These are phyloP conservation scores for Rutstroemia sp. DNA, from an alignment of 2,329 filamentous ascomycete genomes.

Conservation along the genomic window DNA sequence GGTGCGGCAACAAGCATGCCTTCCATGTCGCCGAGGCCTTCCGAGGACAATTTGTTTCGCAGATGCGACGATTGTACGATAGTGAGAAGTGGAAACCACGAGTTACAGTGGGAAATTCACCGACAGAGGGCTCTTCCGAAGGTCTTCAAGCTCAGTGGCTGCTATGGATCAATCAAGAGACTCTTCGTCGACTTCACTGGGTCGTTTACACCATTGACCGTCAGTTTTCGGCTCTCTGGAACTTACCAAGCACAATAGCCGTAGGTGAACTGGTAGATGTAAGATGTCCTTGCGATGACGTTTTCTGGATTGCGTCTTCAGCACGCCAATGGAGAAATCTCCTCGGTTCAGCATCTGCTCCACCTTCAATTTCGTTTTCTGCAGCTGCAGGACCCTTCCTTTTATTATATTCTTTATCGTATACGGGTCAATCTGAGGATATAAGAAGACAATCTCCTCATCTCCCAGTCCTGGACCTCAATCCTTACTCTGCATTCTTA, in stretches of 20 bases:
- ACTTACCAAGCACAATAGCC: conserved; percentile 19
- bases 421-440: neutral
- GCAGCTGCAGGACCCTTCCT: conserved; percentile 21
- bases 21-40: conserved; percentile 20
- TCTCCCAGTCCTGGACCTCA: conserved; percentile 18
- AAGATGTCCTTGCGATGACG: conserved; percentile 21
- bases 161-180: conserved; percentile 18
- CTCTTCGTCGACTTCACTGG: conserved; percentile 20
- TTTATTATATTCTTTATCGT: conserved; percentile 3
- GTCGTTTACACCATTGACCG: conserved; percentile 20
- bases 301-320: conserved; percentile 21
- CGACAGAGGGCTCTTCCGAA: neutral
- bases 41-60: conserved; percentile 19
- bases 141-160: conserved; percentile 15
- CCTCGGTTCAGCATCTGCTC: conserved; percentile 17
- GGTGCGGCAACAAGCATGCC: conserved; percentile 24
- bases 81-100: neutral
- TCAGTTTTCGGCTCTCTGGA: conserved; percentile 20
- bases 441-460: neutral
- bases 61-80: conserved; percentile 15
- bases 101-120: neutral
- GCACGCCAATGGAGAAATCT: conserved; percentile 21
- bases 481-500: conserved; percentile 21
- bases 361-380: conserved; percentile 18
- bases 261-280: conserved; percentile 19